Conservation (phyloP, 495 filamentous ascomycete genomes). For the Pseudoneurospora amorphoporcata region DNA sequence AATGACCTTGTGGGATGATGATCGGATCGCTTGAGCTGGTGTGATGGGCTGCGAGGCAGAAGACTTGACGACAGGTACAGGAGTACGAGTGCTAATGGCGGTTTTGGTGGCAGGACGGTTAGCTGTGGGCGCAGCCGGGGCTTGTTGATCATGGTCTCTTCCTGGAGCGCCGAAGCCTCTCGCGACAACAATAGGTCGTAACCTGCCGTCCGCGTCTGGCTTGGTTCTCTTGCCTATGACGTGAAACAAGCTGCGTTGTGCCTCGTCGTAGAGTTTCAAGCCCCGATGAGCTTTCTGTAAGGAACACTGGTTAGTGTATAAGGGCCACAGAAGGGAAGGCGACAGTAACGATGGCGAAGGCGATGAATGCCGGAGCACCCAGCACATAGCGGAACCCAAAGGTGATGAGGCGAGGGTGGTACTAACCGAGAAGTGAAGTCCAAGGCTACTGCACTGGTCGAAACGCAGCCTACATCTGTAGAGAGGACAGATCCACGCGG, state of each 20-base stretch:
- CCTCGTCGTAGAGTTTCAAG: background rate
- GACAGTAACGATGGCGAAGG: background rate
- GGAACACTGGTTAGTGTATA: background rate
- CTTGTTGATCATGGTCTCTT: background rate
- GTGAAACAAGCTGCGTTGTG: background rate
- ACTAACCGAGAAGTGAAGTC: background rate
- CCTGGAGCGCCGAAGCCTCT: background rate
- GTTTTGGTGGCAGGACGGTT: background rate
- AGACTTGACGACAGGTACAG: too few relatives aligned
- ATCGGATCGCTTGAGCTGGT: background rate
- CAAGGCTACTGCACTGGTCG: background rate
- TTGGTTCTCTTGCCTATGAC: background rate
- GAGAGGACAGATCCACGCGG: background rate
- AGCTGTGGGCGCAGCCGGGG: background rate
- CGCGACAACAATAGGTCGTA: background rate
- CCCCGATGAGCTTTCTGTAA: background rate
- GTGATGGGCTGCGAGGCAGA: background rate
- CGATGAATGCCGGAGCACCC: background rate
- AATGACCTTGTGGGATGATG: background rate
- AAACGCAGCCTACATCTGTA: background rate
- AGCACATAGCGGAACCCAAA: background rate
- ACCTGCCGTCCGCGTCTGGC: background rate
- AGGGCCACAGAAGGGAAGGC: background rate
- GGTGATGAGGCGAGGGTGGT: background rate
- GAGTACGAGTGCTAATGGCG: too few relatives aligned